Base-by-base conservation (phyloP, 441 rosid genomes). In the Theobroma grandiflorum region DNA sequence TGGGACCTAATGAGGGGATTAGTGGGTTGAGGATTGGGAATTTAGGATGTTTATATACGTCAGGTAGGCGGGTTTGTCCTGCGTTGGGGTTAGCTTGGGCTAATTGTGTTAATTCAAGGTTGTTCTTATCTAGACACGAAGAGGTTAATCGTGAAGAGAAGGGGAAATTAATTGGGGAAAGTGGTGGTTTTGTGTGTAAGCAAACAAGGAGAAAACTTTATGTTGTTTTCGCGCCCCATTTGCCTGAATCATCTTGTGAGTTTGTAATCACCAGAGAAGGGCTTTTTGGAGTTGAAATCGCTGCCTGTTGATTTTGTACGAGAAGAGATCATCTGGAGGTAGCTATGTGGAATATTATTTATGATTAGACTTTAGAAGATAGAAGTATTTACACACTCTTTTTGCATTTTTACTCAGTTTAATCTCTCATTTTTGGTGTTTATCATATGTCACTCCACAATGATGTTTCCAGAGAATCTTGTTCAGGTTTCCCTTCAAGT, bases 21-120 rank as follows among this genome's bases (percentile, higher is more conserved):
- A 92, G 82, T 62, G 94, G 93, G 31, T 57, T 88, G 76, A 91
- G 87, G 82, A 55, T 92, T 79, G 99, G 98, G 85, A 93, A 91
- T 88, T 78, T 95, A 83, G 82, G 89, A 62, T 77, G 86, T 59
- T 81, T 94, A 79, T 85, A 6, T 84, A 85, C 93, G 3, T 92
- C 98, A 1, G 97, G 97, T 66, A 84, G 98, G 70, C 83, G 89
- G 86, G 90, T 92, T 79, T 87, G 85, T 81, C 92, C 99, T 31
- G 91, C 99, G 6, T 63, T 95, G 63, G 98, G 99, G 0, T 81
- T 94, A 83, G 89, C 97, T 14, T 95, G 97, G 98, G 89, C 98
- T 2, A 91, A 90, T 84, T 91, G 98, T 82, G 91, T 95, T 53
- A 95, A 94, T 81, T 92, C 96, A 0, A 92, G 99, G 87, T 64